These are phyloP conservation scores for Pseudozyma pruni DNA, from an alignment of 1,284 basidiomycete species.

Conservation along the genomic window DNA sequence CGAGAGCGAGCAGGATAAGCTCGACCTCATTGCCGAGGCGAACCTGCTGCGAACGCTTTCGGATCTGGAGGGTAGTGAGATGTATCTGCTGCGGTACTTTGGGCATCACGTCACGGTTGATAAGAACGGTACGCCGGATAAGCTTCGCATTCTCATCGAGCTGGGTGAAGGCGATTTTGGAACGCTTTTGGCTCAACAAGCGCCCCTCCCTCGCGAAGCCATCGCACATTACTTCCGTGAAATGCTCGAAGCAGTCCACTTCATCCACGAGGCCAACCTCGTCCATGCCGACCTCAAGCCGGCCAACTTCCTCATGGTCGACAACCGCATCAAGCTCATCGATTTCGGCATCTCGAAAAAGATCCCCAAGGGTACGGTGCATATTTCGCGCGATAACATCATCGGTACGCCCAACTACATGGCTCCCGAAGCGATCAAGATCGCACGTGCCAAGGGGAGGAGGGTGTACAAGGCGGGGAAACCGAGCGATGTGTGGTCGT, in stretches of 20 bases:
- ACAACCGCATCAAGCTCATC: constrained; percentile 87
- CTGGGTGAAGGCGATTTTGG: constrained; percentile 65
- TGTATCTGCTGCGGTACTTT: constrained; percentile 65
- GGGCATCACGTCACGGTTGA: constrained; percentile 60
- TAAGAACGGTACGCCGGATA: constrained; percentile 33
- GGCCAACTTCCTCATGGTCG: constrained; percentile 80
- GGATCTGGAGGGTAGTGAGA: constrained; percentile 54
- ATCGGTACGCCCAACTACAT: constrained; percentile 68
- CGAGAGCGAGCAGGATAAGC: constrained; percentile 60
- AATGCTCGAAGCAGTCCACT: constrained; percentile 67
- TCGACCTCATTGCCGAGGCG: constrained; percentile 65
- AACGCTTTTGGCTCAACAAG: constrained; percentile 50
- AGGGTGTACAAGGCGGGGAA: constrained; percentile 68
- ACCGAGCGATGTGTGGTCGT: constrained; percentile 86
- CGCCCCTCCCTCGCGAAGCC: constrained; percentile 46
- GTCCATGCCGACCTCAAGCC: constrained; percentile 67
- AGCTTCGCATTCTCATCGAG: constrained; percentile 65
- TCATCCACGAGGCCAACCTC: constrained; percentile 64
- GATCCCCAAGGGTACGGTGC: constrained; percentile 70
- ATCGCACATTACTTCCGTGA: constrained; percentile 63
- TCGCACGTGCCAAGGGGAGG: constrained; percentile 60
- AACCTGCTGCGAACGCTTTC: constrained; percentile 61
- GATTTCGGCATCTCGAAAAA: constrained; percentile 98
- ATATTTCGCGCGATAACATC: constrained; percentile 65
- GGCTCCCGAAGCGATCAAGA: constrained; percentile 67